Conservation (phyloP, 177 flowering plant species). For the Vitis hybrid region DNA sequence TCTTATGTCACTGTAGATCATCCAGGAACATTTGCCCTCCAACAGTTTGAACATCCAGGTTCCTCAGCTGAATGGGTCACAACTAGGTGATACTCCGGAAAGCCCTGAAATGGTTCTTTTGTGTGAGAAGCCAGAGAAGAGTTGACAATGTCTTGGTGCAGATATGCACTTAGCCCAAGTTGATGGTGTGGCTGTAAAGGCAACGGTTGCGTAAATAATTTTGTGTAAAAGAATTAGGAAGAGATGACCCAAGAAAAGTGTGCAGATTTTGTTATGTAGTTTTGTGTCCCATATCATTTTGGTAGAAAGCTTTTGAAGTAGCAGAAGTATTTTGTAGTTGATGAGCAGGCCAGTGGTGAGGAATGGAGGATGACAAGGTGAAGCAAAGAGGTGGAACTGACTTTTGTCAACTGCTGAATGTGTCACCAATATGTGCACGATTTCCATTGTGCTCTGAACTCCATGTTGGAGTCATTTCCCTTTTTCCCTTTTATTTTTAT, state of each 20-base stretch:
- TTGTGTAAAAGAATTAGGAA: constrained; percentile 23
- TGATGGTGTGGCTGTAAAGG: constrained; percentile 6
- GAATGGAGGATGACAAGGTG: constrained; percentile 3
- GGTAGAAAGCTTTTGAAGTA: background rate
- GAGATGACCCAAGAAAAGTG: background rate
- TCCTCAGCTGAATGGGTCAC: constrained; percentile 35
- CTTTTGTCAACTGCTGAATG: constrained; percentile 6
- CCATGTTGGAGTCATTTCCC: background rate
- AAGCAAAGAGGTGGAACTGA: background rate
- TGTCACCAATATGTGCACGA: constrained; percentile 17
- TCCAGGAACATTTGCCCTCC: constrained; percentile 37
- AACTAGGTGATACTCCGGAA: constrained; percentile 26
- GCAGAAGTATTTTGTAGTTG: background rate
- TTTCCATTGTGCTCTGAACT: constrained; percentile 7
- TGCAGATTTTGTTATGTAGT: constrained; percentile 29
- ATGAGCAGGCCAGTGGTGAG: constrained; percentile 8
- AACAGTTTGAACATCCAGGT: constrained; percentile 32
- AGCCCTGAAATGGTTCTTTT: constrained; percentile 28
- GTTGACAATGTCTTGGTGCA: constrained; percentile 2
- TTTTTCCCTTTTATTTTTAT: constrained; percentile 2
- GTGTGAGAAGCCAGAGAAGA: constrained; percentile 20
- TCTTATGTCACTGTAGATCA: constrained; percentile 10
- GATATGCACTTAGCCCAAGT: constrained; percentile 4
- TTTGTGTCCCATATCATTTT: background rate
- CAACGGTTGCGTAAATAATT: constrained; percentile 17